phyloP scores from a whole-genome alignment of 2,329 filamentous ascomycete species.

The Coniochaeta sp. region DNA sequence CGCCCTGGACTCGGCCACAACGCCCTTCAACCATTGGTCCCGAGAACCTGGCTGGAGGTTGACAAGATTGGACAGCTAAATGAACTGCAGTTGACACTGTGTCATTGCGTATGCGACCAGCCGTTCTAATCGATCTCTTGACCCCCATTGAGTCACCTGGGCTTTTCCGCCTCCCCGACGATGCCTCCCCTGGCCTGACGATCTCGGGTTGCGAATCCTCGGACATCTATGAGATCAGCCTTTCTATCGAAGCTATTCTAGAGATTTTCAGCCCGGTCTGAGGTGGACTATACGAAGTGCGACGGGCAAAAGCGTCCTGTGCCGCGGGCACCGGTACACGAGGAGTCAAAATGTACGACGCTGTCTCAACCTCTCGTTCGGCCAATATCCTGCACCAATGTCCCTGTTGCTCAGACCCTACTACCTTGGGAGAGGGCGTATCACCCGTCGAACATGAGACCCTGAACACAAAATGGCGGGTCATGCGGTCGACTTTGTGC shows the following conservation, averaged over 20 bases:
- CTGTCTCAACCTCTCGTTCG: background rate
- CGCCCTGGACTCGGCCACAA: background rate
- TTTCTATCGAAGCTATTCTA: background rate
- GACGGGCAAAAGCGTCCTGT: background rate
- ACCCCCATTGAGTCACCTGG: background rate
- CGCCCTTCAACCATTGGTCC: background rate
- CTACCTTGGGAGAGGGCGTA: too few species aligned
- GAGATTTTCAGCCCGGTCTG: background rate
- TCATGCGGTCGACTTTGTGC: background rate
- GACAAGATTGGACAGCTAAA: background rate
- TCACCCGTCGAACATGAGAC: background rate
- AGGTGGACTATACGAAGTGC: background rate
- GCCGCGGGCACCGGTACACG: background rate
- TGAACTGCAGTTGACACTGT: background rate
- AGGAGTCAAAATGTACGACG: background rate
- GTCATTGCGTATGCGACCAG: background rate
- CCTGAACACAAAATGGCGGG: background rate
- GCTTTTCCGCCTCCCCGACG: background rate
- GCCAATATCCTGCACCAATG: background rate
- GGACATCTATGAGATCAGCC: background rate
- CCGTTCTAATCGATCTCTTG: background rate
- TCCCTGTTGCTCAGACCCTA: background rate
- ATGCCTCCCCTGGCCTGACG: background rate
- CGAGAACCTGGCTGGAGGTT: background rate
- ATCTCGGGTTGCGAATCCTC: background rate